phyloP scores from a whole-genome alignment of 2,329 filamentous ascomycete genomes.

The Ophiostoma ulmi region DNA sequence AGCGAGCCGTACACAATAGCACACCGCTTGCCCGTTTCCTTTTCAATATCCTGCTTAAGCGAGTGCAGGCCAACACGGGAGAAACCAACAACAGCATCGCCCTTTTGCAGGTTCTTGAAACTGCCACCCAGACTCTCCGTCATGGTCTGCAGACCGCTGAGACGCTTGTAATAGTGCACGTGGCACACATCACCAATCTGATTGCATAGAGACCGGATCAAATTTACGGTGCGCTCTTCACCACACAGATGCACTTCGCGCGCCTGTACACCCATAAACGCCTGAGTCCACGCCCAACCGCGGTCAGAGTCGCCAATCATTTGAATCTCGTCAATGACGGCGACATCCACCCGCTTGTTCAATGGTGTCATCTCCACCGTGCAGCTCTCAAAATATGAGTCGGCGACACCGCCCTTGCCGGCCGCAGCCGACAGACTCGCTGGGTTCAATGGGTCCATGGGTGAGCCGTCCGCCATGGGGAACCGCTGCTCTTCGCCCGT shows the following conservation, averaged over 20 bases:
- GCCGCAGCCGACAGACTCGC: background rate
- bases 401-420: conserved; percentile 31
- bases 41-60: conserved; percentile 73
- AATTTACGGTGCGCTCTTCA: conserved; percentile 72
- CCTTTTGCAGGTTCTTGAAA: conserved; percentile 68
- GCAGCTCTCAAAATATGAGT: conserved; percentile 67
- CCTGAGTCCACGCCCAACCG: conserved; percentile 93
- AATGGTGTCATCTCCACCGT: conserved; percentile 82
- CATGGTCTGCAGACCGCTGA: conserved; percentile 71
- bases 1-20: conserved; percentile 90
- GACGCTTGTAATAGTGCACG: conserved; percentile 75
- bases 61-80: conserved; percentile 76
- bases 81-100: conserved; percentile 86
- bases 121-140: conserved; percentile 57
- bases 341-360: conserved; percentile 66
- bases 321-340: conserved; percentile 97
- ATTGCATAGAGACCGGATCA: conserved; percentile 73
- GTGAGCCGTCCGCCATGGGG: conserved; percentile 44
- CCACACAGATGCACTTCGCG: conserved; percentile 91
- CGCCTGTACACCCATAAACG: conserved; percentile 78
- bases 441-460: conserved; percentile 8
- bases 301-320: conserved; percentile 80
- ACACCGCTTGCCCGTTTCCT: conserved; percentile 68
- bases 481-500: conserved; percentile 85
- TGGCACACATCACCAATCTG: conserved; percentile 75